Evolutionary conservation across 768 basidiomycete genomes (phyloP).

Genomic region (Podaxis sp.): DNA sequence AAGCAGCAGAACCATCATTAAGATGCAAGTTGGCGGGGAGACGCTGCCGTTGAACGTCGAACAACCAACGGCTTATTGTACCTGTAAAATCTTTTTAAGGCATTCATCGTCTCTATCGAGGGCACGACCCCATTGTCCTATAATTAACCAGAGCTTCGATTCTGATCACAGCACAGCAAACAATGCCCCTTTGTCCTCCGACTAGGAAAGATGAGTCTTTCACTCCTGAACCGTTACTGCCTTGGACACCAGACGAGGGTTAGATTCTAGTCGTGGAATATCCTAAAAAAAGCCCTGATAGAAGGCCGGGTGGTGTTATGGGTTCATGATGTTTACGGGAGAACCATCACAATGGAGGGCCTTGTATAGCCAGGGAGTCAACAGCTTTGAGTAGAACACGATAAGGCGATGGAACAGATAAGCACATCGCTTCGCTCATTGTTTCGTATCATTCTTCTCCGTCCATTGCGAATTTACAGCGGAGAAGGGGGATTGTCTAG

Average conservation of each 20-base stretch:
- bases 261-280: not conserved
- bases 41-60: not conserved
- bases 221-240: conserved; percentile 1
- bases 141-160: conserved; percentile 12
- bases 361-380: not conserved
- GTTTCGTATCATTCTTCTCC: not conserved
- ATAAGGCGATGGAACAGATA: not conserved
- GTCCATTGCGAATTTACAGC: not conserved
- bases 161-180: not conserved
- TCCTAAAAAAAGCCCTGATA: not conserved
- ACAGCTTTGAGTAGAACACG: not conserved
- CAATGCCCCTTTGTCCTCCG: conserved; percentile 5
- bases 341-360: not conserved
- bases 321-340: not conserved
- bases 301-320: not conserved
- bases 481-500: not conserved
- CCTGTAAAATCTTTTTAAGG: not conserved
- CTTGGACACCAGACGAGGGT: conserved; percentile 3
- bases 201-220: conserved; percentile 3
- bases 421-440: not conserved
- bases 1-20: not conserved
- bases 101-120: not conserved
- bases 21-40: not conserved
- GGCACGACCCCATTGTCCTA: not conserved
- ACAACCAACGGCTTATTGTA: not conserved